Evolutionary conservation across 108 stramenopile species (phyloP).

Genomic region (Tribonema minus): DNA sequence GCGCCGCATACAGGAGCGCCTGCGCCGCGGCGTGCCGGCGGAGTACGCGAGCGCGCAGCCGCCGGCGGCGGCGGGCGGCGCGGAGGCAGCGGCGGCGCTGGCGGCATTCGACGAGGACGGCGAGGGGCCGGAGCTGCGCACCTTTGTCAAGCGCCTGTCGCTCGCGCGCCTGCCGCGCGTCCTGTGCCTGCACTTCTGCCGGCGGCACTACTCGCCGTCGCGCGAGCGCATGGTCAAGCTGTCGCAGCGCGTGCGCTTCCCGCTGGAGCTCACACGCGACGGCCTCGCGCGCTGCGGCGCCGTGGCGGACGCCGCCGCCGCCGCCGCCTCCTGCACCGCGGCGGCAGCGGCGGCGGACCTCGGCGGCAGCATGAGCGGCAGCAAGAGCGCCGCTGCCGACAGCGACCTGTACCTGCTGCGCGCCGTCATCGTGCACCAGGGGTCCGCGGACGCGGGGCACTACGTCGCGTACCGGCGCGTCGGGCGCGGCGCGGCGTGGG

Average conservation of each 20-base stretch:
- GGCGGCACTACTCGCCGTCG: slow-evolving; percentile 41
- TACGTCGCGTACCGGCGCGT: slow-evolving; percentile 47
- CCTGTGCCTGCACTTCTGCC: slow-evolving; percentile 43
- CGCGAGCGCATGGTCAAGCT: slow-evolving; percentile 40
- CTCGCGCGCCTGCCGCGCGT: background rate
- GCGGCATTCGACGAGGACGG: background rate
- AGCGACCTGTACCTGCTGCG: slow-evolving; percentile 19
- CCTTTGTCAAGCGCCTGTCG: background rate
- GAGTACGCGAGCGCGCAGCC: slow-evolving; percentile 1
- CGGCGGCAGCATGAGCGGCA: background rate
- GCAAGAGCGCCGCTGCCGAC: background rate
- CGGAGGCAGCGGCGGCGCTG: background rate
- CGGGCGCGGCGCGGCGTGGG: slow-evolving; percentile 5
- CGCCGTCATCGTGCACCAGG: slow-evolving; percentile 50
- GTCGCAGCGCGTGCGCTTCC: slow-evolving; percentile 25
- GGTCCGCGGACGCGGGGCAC: slow-evolving; percentile 44
- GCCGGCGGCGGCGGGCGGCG: background rate
- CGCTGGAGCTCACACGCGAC: slow-evolving; percentile 1
- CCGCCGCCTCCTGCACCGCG: slow-evolving; percentile 2
- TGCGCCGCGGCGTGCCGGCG: background rate
- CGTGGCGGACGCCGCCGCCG: background rate
- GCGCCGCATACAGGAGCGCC: background rate
- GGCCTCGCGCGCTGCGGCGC: background rate
- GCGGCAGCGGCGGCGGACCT: background rate
- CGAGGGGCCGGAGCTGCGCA: background rate